phyloP scores from a whole-genome alignment of 1,284 basidiomycete species.

The Moesziomyces antarcticus region DNA sequence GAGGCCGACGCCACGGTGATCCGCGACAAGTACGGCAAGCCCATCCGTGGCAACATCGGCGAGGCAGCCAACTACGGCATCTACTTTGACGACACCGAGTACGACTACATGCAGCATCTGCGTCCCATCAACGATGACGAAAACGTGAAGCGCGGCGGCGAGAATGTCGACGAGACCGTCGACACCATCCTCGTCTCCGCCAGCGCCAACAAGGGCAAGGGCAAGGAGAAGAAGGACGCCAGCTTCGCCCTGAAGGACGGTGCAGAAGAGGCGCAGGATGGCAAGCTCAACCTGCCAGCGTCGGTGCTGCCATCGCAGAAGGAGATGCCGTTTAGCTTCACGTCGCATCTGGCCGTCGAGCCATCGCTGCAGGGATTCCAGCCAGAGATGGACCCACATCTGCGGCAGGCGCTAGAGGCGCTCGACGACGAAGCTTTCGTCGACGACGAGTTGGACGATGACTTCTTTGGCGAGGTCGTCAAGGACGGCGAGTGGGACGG shows the following conservation, averaged over 20 bases:
- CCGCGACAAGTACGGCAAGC: slow-evolving; percentile 69
- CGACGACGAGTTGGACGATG: slow-evolving; percentile 74
- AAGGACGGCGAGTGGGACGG: slow-evolving; percentile 70
- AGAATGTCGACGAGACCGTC: slow-evolving; percentile 57
- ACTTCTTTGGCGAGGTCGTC: slow-evolving; percentile 73
- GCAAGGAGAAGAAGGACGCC: slow-evolving; percentile 29
- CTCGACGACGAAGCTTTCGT: slow-evolving; percentile 86
- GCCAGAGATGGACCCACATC: slow-evolving; percentile 95
- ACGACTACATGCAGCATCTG: slow-evolving; percentile 99
- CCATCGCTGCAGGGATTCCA: slow-evolving; percentile 77
- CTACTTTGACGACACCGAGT: slow-evolving; percentile 96
- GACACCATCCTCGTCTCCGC: slow-evolving; percentile 53
- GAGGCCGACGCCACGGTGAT: slow-evolving; percentile 74
- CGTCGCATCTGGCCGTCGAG: slow-evolving; percentile 42
- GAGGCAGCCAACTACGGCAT: slow-evolving; percentile 91
- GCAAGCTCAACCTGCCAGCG: slow-evolving; percentile 73
- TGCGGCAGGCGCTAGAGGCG: slow-evolving; percentile 92
- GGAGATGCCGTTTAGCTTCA: slow-evolving; percentile 48
- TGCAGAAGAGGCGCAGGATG: slow-evolving; percentile 9
- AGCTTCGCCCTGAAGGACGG: slow-evolving; percentile 49
- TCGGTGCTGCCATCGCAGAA: slow-evolving; percentile 69
- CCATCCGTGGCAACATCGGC: slow-evolving; percentile 72
- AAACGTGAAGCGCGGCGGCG: slow-evolving; percentile 57
- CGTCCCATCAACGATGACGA: slow-evolving; percentile 58
- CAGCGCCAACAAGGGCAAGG: slow-evolving; percentile 47